Percentiles rank a stretch among this genome's conserved stretches.
Evolutionary conservation across 345 rosid genomes (phyloP).

Genomic region (Dimocarpus longan): DNA sequence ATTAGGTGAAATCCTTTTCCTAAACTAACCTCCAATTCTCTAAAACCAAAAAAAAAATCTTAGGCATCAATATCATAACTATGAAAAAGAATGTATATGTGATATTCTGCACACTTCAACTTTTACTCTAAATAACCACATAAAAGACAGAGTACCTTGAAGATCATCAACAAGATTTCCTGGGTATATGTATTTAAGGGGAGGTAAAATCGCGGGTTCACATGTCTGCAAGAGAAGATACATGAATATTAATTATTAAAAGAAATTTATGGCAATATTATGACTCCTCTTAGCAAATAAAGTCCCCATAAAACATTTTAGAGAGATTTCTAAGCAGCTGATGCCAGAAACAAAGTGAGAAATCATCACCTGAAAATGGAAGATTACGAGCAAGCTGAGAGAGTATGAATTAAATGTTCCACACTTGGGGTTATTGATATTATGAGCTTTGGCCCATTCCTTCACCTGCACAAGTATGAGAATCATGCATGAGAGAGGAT

Average conservation of each 20-base stretch:
- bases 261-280: neutral
- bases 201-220: conserved; percentile 85
- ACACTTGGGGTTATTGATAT: conserved; percentile 66
- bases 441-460: conserved; percentile 94
- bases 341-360: neutral
- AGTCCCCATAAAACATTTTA: neutral
- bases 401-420: conserved; percentile 84
- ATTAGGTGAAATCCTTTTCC: neutral
- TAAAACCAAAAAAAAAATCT: neutral
- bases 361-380: conserved; percentile 82
- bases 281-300: neutral
- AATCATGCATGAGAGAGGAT: neutral
- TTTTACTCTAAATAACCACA: neutral
- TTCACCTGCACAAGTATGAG: conserved; percentile 60
- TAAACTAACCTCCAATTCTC: neutral
- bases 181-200: conserved; percentile 71
- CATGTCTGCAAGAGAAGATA: conserved; percentile 63
- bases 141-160: conserved; percentile 48
- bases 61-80: neutral
- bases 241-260: neutral
- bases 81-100: neutral
- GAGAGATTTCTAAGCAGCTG: neutral
- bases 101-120: too few species aligned
- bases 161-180: conserved; percentile 72
- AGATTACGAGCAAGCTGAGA: conserved; percentile 79